These are phyloP conservation scores for Amaranthus hypochondriacus DNA, from an alignment of 148 eudicot genomes.

Conservation along the genomic window DNA sequence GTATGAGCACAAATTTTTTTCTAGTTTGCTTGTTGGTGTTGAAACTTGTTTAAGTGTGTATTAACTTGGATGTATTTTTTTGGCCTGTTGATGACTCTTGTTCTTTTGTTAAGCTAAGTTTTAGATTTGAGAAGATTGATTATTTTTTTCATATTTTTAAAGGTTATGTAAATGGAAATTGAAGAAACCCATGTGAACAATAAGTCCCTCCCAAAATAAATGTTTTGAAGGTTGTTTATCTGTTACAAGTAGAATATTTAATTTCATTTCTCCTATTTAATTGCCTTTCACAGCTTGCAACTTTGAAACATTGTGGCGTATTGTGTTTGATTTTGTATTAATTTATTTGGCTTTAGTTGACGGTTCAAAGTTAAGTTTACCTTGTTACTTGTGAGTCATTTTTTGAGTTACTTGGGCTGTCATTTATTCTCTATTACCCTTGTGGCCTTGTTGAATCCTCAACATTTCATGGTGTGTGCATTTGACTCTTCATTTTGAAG, in stretches of 20 bases:
- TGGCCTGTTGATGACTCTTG: neutral
- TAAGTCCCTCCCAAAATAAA: neutral
- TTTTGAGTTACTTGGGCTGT: neutral
- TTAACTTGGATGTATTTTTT: neutral
- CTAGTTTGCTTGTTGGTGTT: neutral
- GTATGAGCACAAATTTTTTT: neutral
- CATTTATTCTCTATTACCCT: neutral
- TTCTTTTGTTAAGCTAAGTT: neutral
- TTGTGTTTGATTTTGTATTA: neutral
- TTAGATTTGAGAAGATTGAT: neutral
- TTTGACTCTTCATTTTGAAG: neutral
- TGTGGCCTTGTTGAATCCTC: neutral
- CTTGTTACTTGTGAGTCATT: neutral
- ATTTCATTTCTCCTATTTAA: neutral
- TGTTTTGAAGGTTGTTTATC: neutral
- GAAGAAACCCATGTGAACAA: neutral
- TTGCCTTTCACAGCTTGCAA: neutral
- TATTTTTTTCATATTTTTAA: neutral
- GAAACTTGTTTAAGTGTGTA: too few species aligned
- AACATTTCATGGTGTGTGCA: neutral
- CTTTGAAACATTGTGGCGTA: neutral
- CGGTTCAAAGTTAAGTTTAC: too few species aligned
- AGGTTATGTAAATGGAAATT: neutral
- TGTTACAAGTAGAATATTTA: neutral
- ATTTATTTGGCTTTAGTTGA: neutral